Evolutionary conservation across 1,284 basidiomycete species (phyloP).

Genomic region (Cutaneotrichosporon spelunceum): DNA sequence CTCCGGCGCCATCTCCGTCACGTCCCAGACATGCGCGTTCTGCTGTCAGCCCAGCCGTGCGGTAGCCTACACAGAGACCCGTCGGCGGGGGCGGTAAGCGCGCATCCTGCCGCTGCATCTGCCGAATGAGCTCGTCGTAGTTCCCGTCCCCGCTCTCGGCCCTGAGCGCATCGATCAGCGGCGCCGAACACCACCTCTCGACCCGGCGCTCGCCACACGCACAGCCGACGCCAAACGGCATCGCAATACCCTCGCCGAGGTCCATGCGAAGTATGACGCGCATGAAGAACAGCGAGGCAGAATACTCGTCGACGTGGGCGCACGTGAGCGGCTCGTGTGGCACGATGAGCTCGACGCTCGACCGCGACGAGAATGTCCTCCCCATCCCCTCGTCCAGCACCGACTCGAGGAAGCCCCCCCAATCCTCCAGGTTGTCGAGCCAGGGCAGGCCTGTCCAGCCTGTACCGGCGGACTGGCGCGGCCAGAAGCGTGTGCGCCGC

Average conservation of each 20-base stretch:
- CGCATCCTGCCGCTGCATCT: neutral
- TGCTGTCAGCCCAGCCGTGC: neutral
- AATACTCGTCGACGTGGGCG: neutral
- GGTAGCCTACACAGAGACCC: neutral
- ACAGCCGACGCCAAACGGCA: neutral
- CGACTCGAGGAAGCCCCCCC: too few relatives aligned
- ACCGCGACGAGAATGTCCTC: neutral
- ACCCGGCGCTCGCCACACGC: neutral
- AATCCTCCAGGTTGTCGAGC: too few relatives aligned
- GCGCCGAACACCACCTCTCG: neutral
- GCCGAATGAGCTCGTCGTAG: neutral
- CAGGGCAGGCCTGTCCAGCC: too few relatives aligned
- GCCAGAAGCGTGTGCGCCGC: too few relatives aligned
- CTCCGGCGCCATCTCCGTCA: neutral
- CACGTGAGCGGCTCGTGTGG: neutral
- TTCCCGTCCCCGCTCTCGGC: neutral
- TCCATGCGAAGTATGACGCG: neutral
- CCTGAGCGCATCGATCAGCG: neutral
- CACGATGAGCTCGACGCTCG: neutral
- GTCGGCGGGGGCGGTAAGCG: neutral
- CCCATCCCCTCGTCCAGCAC: too few relatives aligned
- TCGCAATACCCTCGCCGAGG: neutral
- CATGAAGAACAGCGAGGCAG: neutral
- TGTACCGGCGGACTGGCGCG: too few relatives aligned
- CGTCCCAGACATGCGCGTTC: conserved; percentile 1